Evolutionary conservation across 768 basidiomycete species (phyloP).

Genomic region (Sarcodon aspratus): DNA sequence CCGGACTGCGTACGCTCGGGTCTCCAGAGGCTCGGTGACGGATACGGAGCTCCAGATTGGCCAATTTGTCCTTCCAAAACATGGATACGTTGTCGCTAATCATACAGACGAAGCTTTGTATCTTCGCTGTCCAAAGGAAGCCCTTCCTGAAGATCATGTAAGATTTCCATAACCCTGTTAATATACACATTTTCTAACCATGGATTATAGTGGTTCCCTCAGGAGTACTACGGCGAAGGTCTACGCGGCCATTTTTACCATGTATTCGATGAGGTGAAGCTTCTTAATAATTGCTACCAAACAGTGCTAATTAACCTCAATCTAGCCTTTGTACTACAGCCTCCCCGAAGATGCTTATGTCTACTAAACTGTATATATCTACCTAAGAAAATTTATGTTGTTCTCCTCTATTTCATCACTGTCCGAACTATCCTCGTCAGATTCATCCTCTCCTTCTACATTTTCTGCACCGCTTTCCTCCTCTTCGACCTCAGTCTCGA

Average conservation of each 20-base stretch:
- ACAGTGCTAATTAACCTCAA: background rate
- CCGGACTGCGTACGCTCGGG: constrained; percentile 69
- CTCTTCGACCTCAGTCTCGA: constrained; percentile 9
- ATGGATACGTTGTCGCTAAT: constrained; percentile 40
- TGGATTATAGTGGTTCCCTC: constrained; percentile 57
- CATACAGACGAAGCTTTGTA: constrained; percentile 56
- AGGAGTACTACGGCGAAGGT: constrained; percentile 58
- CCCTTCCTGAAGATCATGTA: constrained; percentile 54
- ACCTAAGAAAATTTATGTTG: too few species aligned
- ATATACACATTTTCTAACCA: background rate
- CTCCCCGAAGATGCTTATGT: constrained; percentile 20
- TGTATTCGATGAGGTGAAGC: constrained; percentile 58
- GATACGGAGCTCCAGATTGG: constrained; percentile 88
- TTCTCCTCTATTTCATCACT: constrained; percentile 1
- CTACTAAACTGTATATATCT: too few species aligned
- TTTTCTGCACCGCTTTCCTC: constrained; percentile 25
- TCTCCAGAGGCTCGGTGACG: constrained; percentile 76
- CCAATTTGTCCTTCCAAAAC: constrained; percentile 66
- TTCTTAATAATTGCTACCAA: background rate
- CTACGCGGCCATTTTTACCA: constrained; percentile 68
- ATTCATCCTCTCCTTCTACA: constrained; percentile 11
- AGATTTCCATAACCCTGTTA: constrained; percentile 9
- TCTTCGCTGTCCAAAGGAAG: constrained; percentile 53
- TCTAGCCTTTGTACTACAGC: constrained; percentile 29
- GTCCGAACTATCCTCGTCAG: constrained; percentile 8